Base-by-base conservation (phyloP, 257 asterid genomes). In the Solanum etuberosum region DNA sequence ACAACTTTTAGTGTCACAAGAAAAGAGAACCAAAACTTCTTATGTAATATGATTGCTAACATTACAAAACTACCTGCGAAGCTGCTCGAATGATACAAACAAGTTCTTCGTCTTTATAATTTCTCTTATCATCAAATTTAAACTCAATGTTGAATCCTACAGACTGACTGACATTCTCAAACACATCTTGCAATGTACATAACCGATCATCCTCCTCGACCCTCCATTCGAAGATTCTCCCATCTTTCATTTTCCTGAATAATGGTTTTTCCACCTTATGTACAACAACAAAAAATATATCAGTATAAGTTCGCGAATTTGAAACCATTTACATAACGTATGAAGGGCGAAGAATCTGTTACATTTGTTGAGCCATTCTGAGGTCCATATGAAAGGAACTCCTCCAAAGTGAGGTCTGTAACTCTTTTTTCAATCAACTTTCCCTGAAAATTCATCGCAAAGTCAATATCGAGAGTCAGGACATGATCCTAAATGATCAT, bases 351-450 rank as follows among this genome's bases (percentile, higher is more conserved):
- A 73, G 14, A 48, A 48, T 6, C 21, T 34, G 15, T 82, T 86
- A 89, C 90, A 15, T 80, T 87, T 43, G 51, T 51, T n/a, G 88
- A 51, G 37, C 67, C 88, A 83, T 23, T 85, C 12, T 87, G 91
- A 46, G 90, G 91, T 21, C 90, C 91, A 34, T 84, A 89, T 18
- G 90, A 87, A n/a, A 85, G 91, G 4, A 89, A 87, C 77, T 89
- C 91, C 18, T 72, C 80, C 48, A 89, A n/a, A 63, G 82, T 85
- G 81, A 87, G 86, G 21, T 89, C 89, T 34, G 90, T 89, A 12
- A 89, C 87, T 87, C 88, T 85, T 86, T 85, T 87, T 20, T 89
- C 91, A 21, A 76, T 43, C 20, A 89, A 74, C 70, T 5, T 54
- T 10, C 88, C 92, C 92, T 90, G 87, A 72, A 73, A 46, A 71